Evolutionary conservation across 2,329 filamentous ascomycete species (phyloP), one percentile per base, ranked within the genome.

Genomic region (Alternaria sp.): DNA sequence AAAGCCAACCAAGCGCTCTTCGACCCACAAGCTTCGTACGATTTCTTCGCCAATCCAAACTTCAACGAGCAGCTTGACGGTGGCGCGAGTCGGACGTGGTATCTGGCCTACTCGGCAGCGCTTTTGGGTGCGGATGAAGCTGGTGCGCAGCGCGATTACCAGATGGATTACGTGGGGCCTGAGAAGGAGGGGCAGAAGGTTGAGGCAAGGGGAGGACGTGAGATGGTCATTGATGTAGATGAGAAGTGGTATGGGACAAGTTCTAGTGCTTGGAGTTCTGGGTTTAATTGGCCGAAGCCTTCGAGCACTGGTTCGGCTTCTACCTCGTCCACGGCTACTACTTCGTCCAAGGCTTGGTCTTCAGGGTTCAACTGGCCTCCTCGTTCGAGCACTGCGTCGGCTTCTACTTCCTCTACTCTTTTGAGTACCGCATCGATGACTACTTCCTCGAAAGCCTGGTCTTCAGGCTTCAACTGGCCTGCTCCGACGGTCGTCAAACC

Each of bases 1-100:
- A 94, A 91, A 73, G 92, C 89, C 28, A 98, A 96, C 77, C 86
- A 93, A 54, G 93, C 93, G 0, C 89, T 94, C 10, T 85, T 94
- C 54, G 88, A 97, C 74, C 90, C 94, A 0, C 78, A 79, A 57
- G 82, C 86, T 4, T 88, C 91, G 11, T 97, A 89, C 85, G 79
- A 87, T 2, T 97, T 93, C 80, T 97, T 99, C 77, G 85, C 85
- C 1, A 82, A 86, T 66, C 76, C 82, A 1, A 82, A 85, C 30
- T 97, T 97, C 74, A 85, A 93, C 72, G 82, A 81, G 30, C 91
- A 87, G 85, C 79, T 96, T 30, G 93, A 98, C 80, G 93, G 93
- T 2, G 96, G 96, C 6, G 93, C 93, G 11, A 81, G 79, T 69
- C 69, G 72, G 1, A 81, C 79, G 26, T 81, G 78, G 76, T 81